Conservation (phyloP, 2,329 filamentous ascomycete genomes). For the Dactylellina leptospora region DNA sequence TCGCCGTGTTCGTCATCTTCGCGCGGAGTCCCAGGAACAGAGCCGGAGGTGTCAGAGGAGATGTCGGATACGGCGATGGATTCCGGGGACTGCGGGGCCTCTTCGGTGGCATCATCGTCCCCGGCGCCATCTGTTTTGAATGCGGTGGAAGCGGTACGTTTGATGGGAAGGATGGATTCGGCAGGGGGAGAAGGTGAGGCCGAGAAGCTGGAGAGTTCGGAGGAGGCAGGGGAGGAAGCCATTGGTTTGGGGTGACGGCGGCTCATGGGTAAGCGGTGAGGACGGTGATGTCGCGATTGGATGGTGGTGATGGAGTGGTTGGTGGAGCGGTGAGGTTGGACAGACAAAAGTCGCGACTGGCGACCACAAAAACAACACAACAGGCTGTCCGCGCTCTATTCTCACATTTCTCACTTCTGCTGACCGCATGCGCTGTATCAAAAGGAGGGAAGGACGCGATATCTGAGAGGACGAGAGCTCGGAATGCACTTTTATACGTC, state of each 20-base stretch:
- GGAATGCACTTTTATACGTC: too few relatives aligned
- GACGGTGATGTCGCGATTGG: conserved; percentile 42
- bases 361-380: conserved; percentile 42
- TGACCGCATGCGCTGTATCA: too few relatives aligned
- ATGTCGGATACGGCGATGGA: conserved; percentile 68
- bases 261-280: conserved; percentile 54
- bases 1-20: conserved; percentile 75
- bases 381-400: too few relatives aligned
- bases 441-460: too few relatives aligned
- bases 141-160: conserved; percentile 55
- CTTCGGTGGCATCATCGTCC: conserved; percentile 63
- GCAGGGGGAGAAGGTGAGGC: conserved; percentile 48
- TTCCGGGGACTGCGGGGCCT: conserved; percentile 63
- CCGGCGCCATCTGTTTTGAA: conserved; percentile 62
- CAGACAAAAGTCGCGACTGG: background rate
- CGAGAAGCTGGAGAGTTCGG: conserved; percentile 58
- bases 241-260: conserved; percentile 44
- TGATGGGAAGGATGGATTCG: conserved; percentile 50
- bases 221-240: conserved; percentile 63
- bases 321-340: background rate
- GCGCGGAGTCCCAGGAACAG: conserved; percentile 76
- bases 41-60: conserved; percentile 89
- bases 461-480: background rate
- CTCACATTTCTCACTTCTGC: too few relatives aligned
- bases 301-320: conserved; percentile 20